Evolutionary conservation across 306 rosid species (phyloP), one percentile per base, ranked within the genome.

Genomic region (Mimosa pudica): DNA sequence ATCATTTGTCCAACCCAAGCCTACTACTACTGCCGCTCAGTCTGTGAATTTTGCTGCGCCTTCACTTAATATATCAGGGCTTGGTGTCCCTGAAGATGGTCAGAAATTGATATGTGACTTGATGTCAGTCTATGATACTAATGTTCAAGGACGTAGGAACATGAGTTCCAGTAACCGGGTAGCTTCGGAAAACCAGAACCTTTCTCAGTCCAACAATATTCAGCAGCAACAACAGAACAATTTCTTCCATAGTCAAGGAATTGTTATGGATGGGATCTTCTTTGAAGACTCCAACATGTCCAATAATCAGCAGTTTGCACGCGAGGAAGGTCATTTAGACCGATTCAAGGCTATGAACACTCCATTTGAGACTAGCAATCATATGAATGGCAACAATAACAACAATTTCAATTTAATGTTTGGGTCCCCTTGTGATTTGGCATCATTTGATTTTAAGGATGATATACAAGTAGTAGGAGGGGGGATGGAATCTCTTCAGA

Each of bases 41-140:
- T 57, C 89, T 3, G 85, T 85, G 14, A 87, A 79, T 79, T 17
- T 85, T 12, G 82, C 82, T 61, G 78, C 77, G 1, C 79, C 90
- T 9, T 74, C 87, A 10, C 77, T 87, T 3, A 84, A 89, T 82
- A 71, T 89, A 38, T 80, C 91, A 0, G 87, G 88, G 9, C 85
- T 89, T 8, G 89, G 86, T 20, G 93, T 89, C 81, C 84, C 93
- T 1, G 89, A 89, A 74, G 93, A 89, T 44, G 91, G 86, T 32
- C 88, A 89, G 74, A 89, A 87, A 71, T 78, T 82, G 78, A 89
- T 89, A 16, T 77, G 80, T 13, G 89, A 87, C 75, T 91, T 89
- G 10, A 86, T 89, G 91, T 58, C 93, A 4, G 77, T 84, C 74
- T 89, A 87, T 64, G 91, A 89, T 13, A 77, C 88, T 8, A 86